Conservation (phyloP, 1,284 basidiomycete species). For the Coriolopsis trogii region DNA sequence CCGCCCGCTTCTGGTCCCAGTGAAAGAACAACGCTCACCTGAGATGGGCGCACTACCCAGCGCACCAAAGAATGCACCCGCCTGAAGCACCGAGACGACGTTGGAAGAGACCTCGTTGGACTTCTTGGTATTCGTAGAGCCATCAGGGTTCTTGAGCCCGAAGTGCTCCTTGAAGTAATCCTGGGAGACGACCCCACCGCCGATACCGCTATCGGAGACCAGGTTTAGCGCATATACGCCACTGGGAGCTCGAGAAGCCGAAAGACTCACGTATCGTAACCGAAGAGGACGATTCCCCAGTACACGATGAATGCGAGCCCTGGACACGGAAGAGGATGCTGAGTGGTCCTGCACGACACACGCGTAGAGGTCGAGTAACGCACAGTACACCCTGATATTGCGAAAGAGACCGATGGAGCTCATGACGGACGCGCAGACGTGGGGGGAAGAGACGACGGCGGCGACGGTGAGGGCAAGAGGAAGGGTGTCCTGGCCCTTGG, state of each 20-base stretch:
- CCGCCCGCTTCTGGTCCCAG: too few species aligned
- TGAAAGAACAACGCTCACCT: conserved; percentile 36
- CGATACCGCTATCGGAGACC: conserved; percentile 44
- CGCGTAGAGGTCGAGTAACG: conserved; percentile 26
- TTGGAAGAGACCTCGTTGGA: conserved; percentile 58
- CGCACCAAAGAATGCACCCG: conserved; percentile 82
- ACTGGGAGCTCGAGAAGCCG: background rate
- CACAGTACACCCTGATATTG: conserved; percentile 65
- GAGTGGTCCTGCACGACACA: too few species aligned
- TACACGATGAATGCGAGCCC: conserved; percentile 75
- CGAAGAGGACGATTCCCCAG: conserved; percentile 80
- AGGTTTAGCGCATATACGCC: background rate
- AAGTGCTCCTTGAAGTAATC: conserved; percentile 65
- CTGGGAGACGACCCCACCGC: conserved; percentile 69
- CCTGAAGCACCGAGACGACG: conserved; percentile 79
- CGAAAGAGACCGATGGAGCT: conserved; percentile 36
- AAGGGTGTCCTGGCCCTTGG: background rate
- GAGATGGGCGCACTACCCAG: conserved; percentile 67
- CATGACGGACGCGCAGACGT: conserved; percentile 13
- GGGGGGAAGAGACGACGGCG: conserved; percentile 13
- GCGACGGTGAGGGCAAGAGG: conserved; percentile 7
- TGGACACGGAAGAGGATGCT: too few species aligned
- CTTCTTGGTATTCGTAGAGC: conserved; percentile 37
- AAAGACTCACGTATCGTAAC: conserved; percentile 67
- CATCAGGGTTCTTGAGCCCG: conserved; percentile 50